phyloP scores from a whole-genome alignment of 768 basidiomycete genomes.

The Trametes sanguinea region DNA sequence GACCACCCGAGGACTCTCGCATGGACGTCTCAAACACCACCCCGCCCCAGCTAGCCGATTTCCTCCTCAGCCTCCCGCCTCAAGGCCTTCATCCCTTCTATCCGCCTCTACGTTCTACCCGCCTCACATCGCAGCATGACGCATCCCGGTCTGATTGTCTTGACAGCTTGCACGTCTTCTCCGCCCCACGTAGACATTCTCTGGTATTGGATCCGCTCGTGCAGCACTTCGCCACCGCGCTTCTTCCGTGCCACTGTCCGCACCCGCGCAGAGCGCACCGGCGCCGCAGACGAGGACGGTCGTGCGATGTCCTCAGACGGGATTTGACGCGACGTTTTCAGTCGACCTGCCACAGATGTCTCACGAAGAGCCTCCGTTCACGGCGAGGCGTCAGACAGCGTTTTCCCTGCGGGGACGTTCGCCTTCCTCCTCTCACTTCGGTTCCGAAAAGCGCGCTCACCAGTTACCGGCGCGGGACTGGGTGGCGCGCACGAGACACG shows the following conservation, averaged over 20 bases:
- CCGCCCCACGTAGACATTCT: background rate
- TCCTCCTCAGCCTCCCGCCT: too few relatives aligned
- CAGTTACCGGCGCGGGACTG: background rate
- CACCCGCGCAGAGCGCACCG: background rate
- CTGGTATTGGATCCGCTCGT: background rate
- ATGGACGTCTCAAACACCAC: too few relatives aligned
- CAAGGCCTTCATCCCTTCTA: too few relatives aligned
- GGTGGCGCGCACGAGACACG: background rate
- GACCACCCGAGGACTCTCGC: too few relatives aligned
- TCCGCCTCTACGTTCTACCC: too few relatives aligned
- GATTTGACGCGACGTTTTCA: background rate
- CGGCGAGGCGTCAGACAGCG: background rate
- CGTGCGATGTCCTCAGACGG: background rate
- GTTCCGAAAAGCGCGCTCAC: slow-evolving; percentile 16
- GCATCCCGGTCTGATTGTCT: background rate
- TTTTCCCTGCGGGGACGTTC: background rate
- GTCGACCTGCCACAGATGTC: background rate
- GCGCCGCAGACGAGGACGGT: background rate
- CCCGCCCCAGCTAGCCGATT: too few relatives aligned
- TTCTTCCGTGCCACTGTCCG: background rate
- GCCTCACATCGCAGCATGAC: background rate
- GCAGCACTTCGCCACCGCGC: too few relatives aligned
- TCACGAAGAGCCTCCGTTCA: background rate
- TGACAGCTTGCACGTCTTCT: background rate
- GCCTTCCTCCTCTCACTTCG: background rate